Conservation (phyloP, 2,329 filamentous ascomycete genomes). For the Alternaria novae-zelandiae region DNA sequence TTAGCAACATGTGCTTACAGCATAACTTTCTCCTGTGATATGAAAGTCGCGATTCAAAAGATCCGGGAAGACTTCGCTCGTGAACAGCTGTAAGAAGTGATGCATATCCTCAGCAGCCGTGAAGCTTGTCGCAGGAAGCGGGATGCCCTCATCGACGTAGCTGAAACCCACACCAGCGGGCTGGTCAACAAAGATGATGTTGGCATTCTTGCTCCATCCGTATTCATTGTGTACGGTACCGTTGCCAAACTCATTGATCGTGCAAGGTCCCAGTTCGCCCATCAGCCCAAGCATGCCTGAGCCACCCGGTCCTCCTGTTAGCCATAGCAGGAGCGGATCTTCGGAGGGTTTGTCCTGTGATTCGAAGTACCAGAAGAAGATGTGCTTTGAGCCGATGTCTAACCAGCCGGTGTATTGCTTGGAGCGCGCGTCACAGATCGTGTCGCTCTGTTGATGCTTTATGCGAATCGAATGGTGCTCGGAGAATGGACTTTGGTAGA, state of each 20-base stretch:
- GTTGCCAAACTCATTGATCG: slow-evolving; percentile 48
- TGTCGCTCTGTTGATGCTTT: slow-evolving; percentile 41
- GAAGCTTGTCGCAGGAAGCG: slow-evolving; percentile 49
- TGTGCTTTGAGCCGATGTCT: slow-evolving; percentile 50
- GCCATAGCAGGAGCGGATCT: slow-evolving; percentile 50
- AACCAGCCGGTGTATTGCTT: slow-evolving; percentile 48
- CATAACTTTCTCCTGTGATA: slow-evolving; percentile 59
- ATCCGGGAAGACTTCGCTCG: slow-evolving; percentile 54
- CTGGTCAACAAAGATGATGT: slow-evolving; percentile 48
- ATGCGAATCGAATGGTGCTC: slow-evolving; percentile 44
- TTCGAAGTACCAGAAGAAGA: slow-evolving; percentile 57
- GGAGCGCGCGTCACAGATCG: slow-evolving; percentile 43
- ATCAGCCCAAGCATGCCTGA: slow-evolving; percentile 47
- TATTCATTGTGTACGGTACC: slow-evolving; percentile 49
- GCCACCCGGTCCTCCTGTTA: slow-evolving; percentile 50
- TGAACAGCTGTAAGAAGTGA: slow-evolving; percentile 57
- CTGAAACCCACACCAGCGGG: slow-evolving; percentile 50
- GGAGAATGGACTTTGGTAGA: slow-evolving; percentile 41
- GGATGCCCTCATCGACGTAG: slow-evolving; percentile 46
- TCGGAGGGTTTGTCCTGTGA: slow-evolving; percentile 46
- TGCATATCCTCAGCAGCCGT: slow-evolving; percentile 58
- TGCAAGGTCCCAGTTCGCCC: slow-evolving; percentile 47
- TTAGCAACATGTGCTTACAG: slow-evolving; percentile 37
- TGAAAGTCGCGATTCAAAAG: slow-evolving; percentile 50
- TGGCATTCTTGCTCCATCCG: slow-evolving; percentile 48